Base-by-base conservation (phyloP, 495 filamentous ascomycete genomes). In the Cudoniella acicularis region DNA sequence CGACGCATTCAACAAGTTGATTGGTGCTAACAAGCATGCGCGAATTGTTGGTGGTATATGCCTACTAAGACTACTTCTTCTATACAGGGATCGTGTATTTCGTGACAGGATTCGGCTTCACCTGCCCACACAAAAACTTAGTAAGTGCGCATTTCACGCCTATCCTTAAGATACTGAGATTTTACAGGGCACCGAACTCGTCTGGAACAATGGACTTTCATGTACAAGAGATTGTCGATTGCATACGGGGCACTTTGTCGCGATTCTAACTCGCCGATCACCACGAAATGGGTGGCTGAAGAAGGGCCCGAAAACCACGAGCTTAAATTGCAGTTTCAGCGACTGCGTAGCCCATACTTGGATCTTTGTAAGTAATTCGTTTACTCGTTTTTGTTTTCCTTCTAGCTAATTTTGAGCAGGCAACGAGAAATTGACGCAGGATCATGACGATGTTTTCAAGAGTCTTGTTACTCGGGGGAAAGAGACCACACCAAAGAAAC, bases 381-480 rank as follows among this genome's bases (percentile, higher is more conserved):
- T n/a, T 41, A 9, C 9, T n/a, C 9, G 9, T 41, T n/a, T 41
- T 41, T 9, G n/a, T 41, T n/a, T 9, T 41, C 9, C 36, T 41
- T 9, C 9, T 9, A 41, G 36, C 36, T 9, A 41, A 41, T 9
- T 41, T 9, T 9, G 36, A n/a, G n/a, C n/a, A n/a, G n/a, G n/a
- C n/a, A n/a, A n/a, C 36, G n/a, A 41, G 36, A 41, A 41, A 9
- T n/a, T 41, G 9, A 41, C 36, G 9, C 9, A 41, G n/a, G 36
- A 41, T 9, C 36, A 41, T 41, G 36, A 41, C n/a, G 9, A 9
- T 9, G n/a, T 41, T 41, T 41, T 41, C 36, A 41, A 41, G n/a
- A n/a, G 36, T n/a, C 36, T 87, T 10, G 36, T 41, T 9, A n/a
- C n/a, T 41, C 36, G 9, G 36, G 36, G 9, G n/a, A 41, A 41